Conservation (phyloP, 2,329 filamentous ascomycete species). For the Arachnopeziza araneosa region DNA sequence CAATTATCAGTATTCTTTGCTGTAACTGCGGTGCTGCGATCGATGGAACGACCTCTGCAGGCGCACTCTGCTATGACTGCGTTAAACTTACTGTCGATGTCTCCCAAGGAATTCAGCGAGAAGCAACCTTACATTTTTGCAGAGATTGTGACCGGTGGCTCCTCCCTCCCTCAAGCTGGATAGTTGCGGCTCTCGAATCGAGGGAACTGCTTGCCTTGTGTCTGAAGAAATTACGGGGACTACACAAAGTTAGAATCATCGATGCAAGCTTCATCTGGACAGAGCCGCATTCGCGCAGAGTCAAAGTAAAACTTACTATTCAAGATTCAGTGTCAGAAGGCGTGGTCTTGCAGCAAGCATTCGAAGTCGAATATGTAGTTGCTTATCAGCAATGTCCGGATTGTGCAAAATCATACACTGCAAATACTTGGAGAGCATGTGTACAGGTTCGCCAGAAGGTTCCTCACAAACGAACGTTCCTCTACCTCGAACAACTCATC, state of each 20-base stretch:
- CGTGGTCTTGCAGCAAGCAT: constrained; percentile 78
- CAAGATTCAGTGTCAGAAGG: constrained; percentile 63
- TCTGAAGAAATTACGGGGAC: constrained; percentile 76
- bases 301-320: constrained; percentile 94
- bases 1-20: constrained; percentile 72
- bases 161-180: constrained; percentile 79
- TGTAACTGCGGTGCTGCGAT: constrained; percentile 97
- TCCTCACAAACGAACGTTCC: constrained; percentile 82
- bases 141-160: constrained; percentile 93
- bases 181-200: constrained; percentile 78
- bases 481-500: constrained; percentile 87
- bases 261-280: constrained; percentile 98
- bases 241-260: constrained; percentile 88
- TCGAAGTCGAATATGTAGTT: constrained; percentile 90
- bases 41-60: constrained; percentile 79
- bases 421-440: constrained; percentile 88
- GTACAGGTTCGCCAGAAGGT: constrained; percentile 98
- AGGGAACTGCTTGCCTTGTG: constrained; percentile 90
- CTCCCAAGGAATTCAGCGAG: constrained; percentile 82
- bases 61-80: constrained; percentile 92
- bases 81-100: constrained; percentile 93
- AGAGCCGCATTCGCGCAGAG: constrained; percentile 86
- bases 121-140: constrained; percentile 86
- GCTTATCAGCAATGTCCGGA: constrained; percentile 92
- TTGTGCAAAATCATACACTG: constrained; percentile 91